Percentiles rank a stretch among this genome's conserved stretches.
These are phyloP conservation scores for Gentiana dahurica DNA, from an alignment of 257 asterid species.

Conservation along the genomic window DNA sequence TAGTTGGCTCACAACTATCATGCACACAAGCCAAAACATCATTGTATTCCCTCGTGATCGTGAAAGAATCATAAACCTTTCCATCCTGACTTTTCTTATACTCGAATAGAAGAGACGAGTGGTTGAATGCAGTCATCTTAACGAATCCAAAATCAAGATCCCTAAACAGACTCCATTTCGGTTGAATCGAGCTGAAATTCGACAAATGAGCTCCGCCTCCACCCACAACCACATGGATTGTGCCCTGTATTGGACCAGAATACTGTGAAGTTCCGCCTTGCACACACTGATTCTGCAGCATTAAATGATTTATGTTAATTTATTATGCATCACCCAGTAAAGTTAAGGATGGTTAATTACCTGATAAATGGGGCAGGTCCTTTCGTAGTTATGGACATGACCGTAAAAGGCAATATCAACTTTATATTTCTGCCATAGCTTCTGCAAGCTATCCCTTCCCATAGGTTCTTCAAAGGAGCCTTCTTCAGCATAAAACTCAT, in stretches of 20 bases:
- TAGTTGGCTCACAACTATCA: conserved; percentile 57
- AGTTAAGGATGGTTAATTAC: conserved; percentile 1
- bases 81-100: conserved; percentile 74
- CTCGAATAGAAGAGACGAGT: conserved; percentile 57
- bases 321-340: no score
- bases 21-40: conserved; percentile 71
- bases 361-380: conserved; percentile 36
- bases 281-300: conserved; percentile 38
- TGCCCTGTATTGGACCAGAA: conserved; percentile 49
- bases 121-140: conserved; percentile 60
- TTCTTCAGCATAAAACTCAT: conserved; percentile 17
- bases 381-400: conserved; percentile 34
- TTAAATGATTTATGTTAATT: not conserved
- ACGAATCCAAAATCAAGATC: conserved; percentile 69
- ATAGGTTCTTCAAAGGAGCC: conserved; percentile 39
- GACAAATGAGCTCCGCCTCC: conserved; percentile 61
- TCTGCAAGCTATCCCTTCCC: conserved; percentile 40
- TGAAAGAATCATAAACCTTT: conserved; percentile 64
- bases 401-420: conserved; percentile 35
- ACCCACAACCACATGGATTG: conserved; percentile 50
- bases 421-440: conserved; percentile 35
- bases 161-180: conserved; percentile 61
- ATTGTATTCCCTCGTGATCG: conserved; percentile 60
- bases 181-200: conserved; percentile 35
- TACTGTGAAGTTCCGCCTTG: conserved; percentile 30